These are phyloP conservation scores for Cyclostephanos invisitatus DNA, from an alignment of 108 stramenopile genomes.

Conservation along the genomic window DNA sequence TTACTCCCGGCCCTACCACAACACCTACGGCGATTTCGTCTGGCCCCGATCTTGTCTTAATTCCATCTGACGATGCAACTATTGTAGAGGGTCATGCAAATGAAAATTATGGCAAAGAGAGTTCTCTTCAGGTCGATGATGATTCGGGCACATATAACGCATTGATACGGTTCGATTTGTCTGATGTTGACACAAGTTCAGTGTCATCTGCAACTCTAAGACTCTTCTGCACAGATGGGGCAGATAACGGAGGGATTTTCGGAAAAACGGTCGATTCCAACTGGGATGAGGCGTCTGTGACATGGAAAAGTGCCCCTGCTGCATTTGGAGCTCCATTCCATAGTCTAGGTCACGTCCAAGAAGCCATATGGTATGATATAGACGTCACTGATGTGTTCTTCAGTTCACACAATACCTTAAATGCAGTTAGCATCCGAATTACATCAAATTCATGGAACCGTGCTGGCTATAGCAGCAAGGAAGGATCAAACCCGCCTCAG, in stretches of 20 bases:
- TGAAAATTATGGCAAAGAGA: slow-evolving; percentile 14
- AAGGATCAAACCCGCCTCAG: slow-evolving; percentile 34
- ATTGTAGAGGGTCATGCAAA: slow-evolving; percentile 15
- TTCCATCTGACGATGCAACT: slow-evolving; percentile 24
- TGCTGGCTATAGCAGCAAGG: slow-evolving; percentile 39
- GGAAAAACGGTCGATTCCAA: slow-evolving; percentile 17
- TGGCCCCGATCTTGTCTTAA: background rate
- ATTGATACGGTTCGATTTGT: slow-evolving; percentile 23
- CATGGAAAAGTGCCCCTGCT: slow-evolving; percentile 40
- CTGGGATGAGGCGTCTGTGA: slow-evolving; percentile 47
- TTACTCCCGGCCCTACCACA: slow-evolving; percentile 1
- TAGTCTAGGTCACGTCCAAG: slow-evolving; percentile 22
- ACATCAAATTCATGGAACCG: slow-evolving; percentile 23
- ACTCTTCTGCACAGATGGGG: slow-evolving; percentile 24
- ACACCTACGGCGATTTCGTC: background rate
- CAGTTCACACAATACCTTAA: slow-evolving; percentile 2
- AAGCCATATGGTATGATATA: slow-evolving; percentile 41
- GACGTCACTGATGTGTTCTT: slow-evolving; percentile 22
- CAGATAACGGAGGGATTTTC: slow-evolving; percentile 38
- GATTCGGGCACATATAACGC: slow-evolving; percentile 23
- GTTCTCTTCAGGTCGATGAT: slow-evolving; percentile 10
- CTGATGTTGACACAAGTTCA: slow-evolving; percentile 13
- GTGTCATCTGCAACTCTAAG: slow-evolving; percentile 16
- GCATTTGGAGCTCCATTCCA: slow-evolving; percentile 21
- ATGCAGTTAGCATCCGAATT: slow-evolving; percentile 22